Evolutionary conservation across 495 filamentous ascomycete species (phyloP), one percentile per base, ranked within the genome.

Genomic region (Aeminium ludgeri): DNA sequence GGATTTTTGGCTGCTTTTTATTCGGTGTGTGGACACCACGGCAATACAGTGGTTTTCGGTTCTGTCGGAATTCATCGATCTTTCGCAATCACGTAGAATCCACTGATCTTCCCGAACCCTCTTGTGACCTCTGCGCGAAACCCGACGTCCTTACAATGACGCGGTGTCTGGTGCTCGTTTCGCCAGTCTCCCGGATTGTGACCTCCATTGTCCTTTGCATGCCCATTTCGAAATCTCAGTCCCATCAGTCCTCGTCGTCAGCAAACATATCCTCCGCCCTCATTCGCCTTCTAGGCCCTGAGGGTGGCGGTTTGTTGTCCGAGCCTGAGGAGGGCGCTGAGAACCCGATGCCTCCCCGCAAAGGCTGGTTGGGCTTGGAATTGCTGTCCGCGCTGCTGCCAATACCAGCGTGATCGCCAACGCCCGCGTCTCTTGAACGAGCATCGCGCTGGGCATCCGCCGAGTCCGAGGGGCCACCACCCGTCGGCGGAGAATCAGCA

Each of bases 191-290:
- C n/a, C n/a, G n/a, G n/a, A n/a, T n/a, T n/a, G n/a, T n/a, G n/a
- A n/a, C n/a, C n/a, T n/a, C n/a, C n/a, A 8, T 25, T 25, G 3
- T 25, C 23, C 3, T 25, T 25, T 25, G 23, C 23, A 25, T 25
- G 4, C 8, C 23, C 23, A 8, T 25, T 25, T n/a, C n/a, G n/a
- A n/a, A n/a, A n/a, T n/a, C n/a, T 36, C 12, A 35, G 10, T 18
- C 38, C 31, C 38, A 48, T 10, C 59, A 58, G 12, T 54, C 55
- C 40, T 57, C 53, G 1, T 69, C 74, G 52, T 72, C 79, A 12
- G 81, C 86, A 72, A 93, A 95, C 85, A 95, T 92, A 54, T 95
- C 86, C 53, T 84, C 83, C 3, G 86, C 86, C 47, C 74, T 82
- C 55, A 84, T 82, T 36, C 86, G 73, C 48, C 70, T 36, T 20